Evolutionary conservation across 768 basidiomycete species (phyloP).

Genomic region (Mycena vulgaris): DNA sequence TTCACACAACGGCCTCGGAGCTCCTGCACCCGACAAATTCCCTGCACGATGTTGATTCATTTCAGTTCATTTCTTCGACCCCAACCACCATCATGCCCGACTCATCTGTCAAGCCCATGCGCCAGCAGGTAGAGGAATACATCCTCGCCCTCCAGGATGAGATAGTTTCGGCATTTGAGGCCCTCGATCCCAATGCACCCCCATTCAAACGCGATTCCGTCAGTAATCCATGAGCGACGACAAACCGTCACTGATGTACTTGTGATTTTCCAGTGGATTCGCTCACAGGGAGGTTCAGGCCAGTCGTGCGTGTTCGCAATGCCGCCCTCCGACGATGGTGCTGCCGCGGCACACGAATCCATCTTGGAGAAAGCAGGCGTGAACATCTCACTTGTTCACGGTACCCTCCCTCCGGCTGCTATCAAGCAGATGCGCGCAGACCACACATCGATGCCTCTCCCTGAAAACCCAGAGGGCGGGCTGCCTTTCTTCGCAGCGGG

Average conservation of each 20-base stretch:
- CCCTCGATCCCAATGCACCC: conserved; percentile 79
- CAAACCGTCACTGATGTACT: neutral
- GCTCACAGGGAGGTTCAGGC: conserved; percentile 81
- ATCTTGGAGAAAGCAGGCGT: conserved; percentile 97
- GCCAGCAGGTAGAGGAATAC: conserved; percentile 82
- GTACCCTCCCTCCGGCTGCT: conserved; percentile 88
- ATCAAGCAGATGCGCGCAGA: conserved; percentile 97
- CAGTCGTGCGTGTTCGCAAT: conserved; percentile 86
- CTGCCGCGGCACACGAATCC: conserved; percentile 50
- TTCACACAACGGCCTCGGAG: conserved; percentile 2
- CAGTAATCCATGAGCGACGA: neutral
- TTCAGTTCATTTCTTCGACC: neutral
- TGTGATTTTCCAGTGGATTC: conserved; percentile 64
- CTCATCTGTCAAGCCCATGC: conserved; percentile 66
- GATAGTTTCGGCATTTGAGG: conserved; percentile 85
- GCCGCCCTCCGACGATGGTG: conserved; percentile 53
- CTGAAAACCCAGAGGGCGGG: conserved; percentile 66
- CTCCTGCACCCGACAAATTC: neutral
- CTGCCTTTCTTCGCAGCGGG: conserved; percentile 96
- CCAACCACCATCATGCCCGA: conserved; percentile 36
- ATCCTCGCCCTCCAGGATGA: conserved; percentile 82
- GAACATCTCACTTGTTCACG: conserved; percentile 94
- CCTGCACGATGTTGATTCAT: neutral
- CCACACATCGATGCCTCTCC: conserved; percentile 82
- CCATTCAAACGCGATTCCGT: conserved; percentile 83